These are phyloP conservation scores for Ogataea naganishii DNA, from an alignment of 805 yeast species.

Conservation along the genomic window DNA sequence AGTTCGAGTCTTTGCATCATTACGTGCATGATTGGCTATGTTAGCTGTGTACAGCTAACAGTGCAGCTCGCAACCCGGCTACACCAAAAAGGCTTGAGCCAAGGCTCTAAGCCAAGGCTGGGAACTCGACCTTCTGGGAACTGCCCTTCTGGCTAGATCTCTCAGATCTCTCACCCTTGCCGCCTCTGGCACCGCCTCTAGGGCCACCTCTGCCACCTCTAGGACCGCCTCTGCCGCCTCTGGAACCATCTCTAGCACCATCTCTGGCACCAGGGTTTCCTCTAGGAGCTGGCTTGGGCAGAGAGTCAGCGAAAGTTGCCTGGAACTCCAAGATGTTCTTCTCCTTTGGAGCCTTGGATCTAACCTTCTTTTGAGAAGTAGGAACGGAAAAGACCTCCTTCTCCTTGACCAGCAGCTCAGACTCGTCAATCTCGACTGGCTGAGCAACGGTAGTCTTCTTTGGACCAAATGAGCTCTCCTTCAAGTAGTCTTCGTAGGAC, in stretches of 20 bases:
- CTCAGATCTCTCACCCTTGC: too few relatives aligned
- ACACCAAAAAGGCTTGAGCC: too few relatives aligned
- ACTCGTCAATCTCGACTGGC: slow-evolving; percentile 52
- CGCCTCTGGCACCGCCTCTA: slow-evolving; percentile 19
- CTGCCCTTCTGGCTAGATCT: too few relatives aligned
- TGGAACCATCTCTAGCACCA: slow-evolving; percentile 24
- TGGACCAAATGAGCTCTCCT: slow-evolving; percentile 38
- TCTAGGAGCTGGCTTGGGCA: slow-evolving; percentile 25
- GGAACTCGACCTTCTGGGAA: too few relatives aligned
- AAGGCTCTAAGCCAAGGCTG: too few relatives aligned
- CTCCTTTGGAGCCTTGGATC: slow-evolving; percentile 71
- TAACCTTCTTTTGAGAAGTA: slow-evolving; percentile 57
- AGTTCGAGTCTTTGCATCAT: too few relatives aligned
- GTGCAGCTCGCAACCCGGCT: too few relatives aligned
- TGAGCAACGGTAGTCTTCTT: slow-evolving; percentile 35
- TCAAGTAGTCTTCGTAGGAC: slow-evolving; percentile 83
- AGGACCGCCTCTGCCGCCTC: slow-evolving; percentile 23
- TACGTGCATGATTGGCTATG: too few relatives aligned
- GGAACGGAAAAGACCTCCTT: slow-evolving; percentile 52
- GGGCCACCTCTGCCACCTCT: slow-evolving; percentile 24
- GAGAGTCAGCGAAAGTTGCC: slow-evolving; percentile 59
- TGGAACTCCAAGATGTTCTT: slow-evolving; percentile 70
- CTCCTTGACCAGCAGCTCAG: slow-evolving; percentile 58
- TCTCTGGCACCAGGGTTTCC: slow-evolving; percentile 19
- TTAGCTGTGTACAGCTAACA: too few relatives aligned